Conservation (phyloP, 2,329 filamentous ascomycete genomes). For the Monosporascus sp. region DNA sequence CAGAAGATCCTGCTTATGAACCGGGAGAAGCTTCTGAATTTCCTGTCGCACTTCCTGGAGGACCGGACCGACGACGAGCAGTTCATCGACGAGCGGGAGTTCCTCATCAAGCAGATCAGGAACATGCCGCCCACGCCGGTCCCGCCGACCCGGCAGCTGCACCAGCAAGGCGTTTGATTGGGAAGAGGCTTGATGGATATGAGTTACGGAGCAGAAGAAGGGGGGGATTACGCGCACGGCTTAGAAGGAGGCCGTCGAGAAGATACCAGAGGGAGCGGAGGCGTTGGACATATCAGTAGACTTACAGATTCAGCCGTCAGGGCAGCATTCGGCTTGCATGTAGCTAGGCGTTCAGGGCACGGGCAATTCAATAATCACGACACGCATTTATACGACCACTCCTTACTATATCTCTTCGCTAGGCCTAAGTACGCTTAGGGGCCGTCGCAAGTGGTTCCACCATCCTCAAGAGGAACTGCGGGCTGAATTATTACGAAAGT, state of each 20-base stretch:
- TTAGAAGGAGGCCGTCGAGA: constrained; percentile 1
- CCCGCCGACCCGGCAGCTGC: constrained; percentile 39
- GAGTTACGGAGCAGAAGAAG: constrained; percentile 1
- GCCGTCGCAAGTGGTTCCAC: no score
- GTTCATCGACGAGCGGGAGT: constrained; percentile 96
- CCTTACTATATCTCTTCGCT: no score
- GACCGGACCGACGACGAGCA: constrained; percentile 97
- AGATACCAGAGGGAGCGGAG: not conserved
- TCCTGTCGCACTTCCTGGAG: constrained; percentile 86
- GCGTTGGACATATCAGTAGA: constrained; percentile 5
- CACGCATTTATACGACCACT: not conserved
- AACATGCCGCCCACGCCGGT: constrained; percentile 59
- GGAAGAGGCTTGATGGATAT: not conserved
- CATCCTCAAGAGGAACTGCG: no score
- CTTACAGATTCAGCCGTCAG: constrained; percentile 14
- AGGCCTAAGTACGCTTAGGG: no score
- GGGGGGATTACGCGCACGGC: not conserved
- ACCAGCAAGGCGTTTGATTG: constrained; percentile 22
- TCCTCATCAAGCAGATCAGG: constrained; percentile 89
- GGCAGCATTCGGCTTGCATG: constrained; percentile 24
- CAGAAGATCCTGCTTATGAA: constrained; percentile 97
- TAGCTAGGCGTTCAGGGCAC: constrained; percentile 27
- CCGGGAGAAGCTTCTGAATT: constrained; percentile 81
- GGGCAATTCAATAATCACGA: constrained; percentile 2
- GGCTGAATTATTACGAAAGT: no score